Conservation (phyloP, 2,329 filamentous ascomycete species). For the Catunica adiposa region DNA sequence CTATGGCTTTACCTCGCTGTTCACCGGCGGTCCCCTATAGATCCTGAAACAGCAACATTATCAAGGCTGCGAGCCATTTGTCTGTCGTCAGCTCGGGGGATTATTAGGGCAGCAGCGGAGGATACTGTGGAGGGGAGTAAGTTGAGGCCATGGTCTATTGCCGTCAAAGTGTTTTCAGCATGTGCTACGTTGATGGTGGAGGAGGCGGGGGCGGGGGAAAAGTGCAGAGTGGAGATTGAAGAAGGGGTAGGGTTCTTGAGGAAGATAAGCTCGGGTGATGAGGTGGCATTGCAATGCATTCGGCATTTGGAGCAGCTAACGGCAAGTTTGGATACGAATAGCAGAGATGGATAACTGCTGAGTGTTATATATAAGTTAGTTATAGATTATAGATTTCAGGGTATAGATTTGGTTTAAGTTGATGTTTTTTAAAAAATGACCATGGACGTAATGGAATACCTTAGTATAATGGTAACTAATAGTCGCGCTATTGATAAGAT, state of each 20-base stretch:
- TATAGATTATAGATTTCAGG: background rate
- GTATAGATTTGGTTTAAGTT: no score
- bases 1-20: background rate
- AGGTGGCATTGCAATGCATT: background rate
- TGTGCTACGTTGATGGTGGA: background rate
- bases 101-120: background rate
- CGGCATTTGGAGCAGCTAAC: background rate
- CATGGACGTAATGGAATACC: no score
- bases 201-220: background rate
- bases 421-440: no score
- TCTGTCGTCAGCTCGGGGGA: background rate
- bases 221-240: background rate
- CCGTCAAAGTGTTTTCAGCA: background rate
- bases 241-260: background rate
- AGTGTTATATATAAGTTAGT: no score
- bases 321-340: background rate
- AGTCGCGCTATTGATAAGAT: no score
- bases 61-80: background rate
- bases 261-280: background rate
- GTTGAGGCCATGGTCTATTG: background rate
- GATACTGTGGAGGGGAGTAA: background rate
- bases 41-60: background rate
- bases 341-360: no score
- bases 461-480: no score
- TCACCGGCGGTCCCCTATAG: background rate